These are phyloP conservation scores for Starmerella geochares DNA, from an alignment of 805 yeast genomes.

Conservation along the genomic window DNA sequence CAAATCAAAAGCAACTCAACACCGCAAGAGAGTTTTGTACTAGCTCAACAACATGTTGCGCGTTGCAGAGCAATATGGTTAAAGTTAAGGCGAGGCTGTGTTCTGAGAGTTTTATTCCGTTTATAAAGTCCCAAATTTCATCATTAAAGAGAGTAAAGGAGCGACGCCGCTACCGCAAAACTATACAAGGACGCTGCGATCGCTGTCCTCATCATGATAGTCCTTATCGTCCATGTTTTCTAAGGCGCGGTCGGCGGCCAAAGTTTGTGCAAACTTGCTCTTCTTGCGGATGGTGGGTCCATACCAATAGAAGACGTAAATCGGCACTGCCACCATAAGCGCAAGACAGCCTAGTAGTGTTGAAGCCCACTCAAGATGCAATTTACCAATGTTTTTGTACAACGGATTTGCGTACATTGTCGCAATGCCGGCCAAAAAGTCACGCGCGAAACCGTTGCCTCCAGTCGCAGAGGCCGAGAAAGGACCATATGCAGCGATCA, in stretches of 20 bases:
- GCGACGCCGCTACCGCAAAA: neutral
- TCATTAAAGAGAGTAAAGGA: neutral
- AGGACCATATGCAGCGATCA: constrained; percentile 38
- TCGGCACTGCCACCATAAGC: constrained; percentile 32
- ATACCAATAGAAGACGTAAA: constrained; percentile 36
- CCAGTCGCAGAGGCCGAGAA: constrained; percentile 39
- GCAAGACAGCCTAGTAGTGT: constrained; percentile 35
- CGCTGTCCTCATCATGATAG: neutral
- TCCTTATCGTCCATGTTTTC: constrained; percentile 9
- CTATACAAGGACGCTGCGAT: neutral
- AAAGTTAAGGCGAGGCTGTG: no score
- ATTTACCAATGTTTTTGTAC: constrained; percentile 32
- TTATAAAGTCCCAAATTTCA: no score
- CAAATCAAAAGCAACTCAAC: no score
- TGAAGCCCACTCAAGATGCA: constrained; percentile 35
- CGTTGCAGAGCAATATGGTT: no score
- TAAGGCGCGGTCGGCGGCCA: constrained; percentile 19
- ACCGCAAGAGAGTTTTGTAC: no score
- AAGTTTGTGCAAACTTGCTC: constrained; percentile 34
- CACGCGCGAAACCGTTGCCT: constrained; percentile 38
- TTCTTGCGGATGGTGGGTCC: constrained; percentile 34
- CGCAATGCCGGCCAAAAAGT: constrained; percentile 36
- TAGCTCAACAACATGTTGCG: no score
- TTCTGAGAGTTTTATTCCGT: no score
- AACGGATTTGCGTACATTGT: constrained; percentile 36